Conservation (phyloP, 805 yeast species). For the Cyberlindnera mrakii region DNA sequence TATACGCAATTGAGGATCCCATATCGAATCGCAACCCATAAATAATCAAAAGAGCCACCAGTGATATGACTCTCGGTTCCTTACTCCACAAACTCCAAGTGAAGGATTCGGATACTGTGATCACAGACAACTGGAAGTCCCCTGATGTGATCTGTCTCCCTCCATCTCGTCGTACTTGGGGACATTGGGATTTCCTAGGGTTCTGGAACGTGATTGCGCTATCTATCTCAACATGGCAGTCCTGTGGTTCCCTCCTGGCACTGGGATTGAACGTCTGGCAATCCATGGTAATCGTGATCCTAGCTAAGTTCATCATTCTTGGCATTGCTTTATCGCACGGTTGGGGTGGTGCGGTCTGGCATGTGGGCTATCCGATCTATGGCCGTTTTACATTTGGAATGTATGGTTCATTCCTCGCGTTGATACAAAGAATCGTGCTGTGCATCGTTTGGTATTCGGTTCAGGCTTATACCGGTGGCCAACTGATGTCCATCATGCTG, state of each 20-base stretch:
- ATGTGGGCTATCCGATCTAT: conserved; percentile 42
- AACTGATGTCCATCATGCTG: conserved; percentile 32
- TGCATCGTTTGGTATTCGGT: conserved; percentile 42
- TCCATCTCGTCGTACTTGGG: conserved; percentile 41
- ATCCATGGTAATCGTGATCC: conserved; percentile 36
- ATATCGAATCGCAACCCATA: not conserved
- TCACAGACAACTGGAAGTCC: conserved; percentile 25
- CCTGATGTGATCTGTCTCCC: conserved; percentile 41
- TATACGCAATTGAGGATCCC: not conserved
- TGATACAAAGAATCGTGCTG: conserved; percentile 37
- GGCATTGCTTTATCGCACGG: conserved; percentile 37
- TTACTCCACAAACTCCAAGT: conserved; percentile 12
- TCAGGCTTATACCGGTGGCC: conserved; percentile 42
- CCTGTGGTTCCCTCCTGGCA: conserved; percentile 36
- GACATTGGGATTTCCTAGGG: conserved; percentile 33
- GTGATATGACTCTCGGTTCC: not conserved
- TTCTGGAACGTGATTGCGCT: conserved; percentile 37
- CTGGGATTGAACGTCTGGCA: conserved; percentile 39
- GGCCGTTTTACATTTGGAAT: conserved; percentile 42
- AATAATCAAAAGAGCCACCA: not conserved
- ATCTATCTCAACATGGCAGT: conserved; percentile 35
- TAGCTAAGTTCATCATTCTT: conserved; percentile 36
- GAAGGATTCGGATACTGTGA: conserved; percentile 16
- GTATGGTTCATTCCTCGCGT: conserved; percentile 37
- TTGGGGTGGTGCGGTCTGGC: conserved; percentile 42